Evolutionary conservation across 2,329 filamentous ascomycete genomes (phyloP).

Genomic region (Sarocladium strictum): DNA sequence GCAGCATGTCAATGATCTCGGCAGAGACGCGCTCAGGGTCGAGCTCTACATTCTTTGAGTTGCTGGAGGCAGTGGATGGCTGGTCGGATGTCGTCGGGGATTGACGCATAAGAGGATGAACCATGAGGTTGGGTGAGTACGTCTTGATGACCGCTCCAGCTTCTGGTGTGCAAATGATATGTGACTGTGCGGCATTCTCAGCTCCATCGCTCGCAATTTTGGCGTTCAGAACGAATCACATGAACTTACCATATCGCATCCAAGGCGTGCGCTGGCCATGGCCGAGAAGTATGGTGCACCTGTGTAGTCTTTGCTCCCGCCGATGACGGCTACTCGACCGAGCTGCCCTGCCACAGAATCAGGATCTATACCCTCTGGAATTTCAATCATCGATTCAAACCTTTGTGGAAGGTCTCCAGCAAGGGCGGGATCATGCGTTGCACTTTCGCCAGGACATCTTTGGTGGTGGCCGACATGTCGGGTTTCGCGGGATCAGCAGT

Average conservation of each 20-base stretch:
- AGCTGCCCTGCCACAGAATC: slow-evolving; percentile 65
- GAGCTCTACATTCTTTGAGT: slow-evolving; percentile 3
- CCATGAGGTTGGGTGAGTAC: slow-evolving; percentile 97
- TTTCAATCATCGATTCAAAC: slow-evolving; percentile 37
- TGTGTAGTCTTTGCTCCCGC: slow-evolving; percentile 92
- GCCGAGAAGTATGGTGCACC: slow-evolving; percentile 97
- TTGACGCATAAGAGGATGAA: slow-evolving; percentile 91
- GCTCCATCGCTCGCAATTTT: too few relatives aligned
- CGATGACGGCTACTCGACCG: slow-evolving; percentile 87
- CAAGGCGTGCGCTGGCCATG: slow-evolving; percentile 87
- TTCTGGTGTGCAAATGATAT: slow-evolving; percentile 90
- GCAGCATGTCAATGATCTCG: slow-evolving; percentile 71
- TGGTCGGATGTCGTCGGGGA: slow-evolving; percentile 28
- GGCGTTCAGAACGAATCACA: too few relatives aligned
- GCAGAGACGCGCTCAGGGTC: slow-evolving; percentile 45
- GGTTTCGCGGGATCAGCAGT: slow-evolving; percentile 14
- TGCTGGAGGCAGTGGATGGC: slow-evolving; percentile 21
- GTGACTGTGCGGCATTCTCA: slow-evolving; percentile 49
- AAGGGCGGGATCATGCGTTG: slow-evolving; percentile 90
- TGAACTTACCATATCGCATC: slow-evolving; percentile 73
- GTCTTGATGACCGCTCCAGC: slow-evolving; percentile 90
- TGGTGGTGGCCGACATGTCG: slow-evolving; percentile 63
- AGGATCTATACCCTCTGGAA: not conserved
- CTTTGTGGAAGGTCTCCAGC: slow-evolving; percentile 95
- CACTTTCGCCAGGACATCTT: slow-evolving; percentile 71